Evolutionary conservation across 2,329 filamentous ascomycete genomes (phyloP).

Genomic region (Alternaria solani): DNA sequence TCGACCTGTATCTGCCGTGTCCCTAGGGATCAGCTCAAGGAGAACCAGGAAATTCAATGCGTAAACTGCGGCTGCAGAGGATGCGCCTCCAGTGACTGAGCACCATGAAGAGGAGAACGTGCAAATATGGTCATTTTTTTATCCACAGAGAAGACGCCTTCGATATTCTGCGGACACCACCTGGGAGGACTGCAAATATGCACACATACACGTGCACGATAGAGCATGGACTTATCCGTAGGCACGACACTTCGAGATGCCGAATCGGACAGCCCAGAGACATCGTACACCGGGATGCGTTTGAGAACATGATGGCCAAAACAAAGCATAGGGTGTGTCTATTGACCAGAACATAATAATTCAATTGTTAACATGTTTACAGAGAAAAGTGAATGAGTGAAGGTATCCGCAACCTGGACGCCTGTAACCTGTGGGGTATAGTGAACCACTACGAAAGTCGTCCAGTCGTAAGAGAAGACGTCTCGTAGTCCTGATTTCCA

Average conservation of each 20-base stretch:
- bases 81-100: constrained; percentile 82
- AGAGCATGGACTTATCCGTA: neutral
- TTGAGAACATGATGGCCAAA: neutral
- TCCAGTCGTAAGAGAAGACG: constrained; percentile 12
- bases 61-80: constrained; percentile 94
- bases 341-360: constrained; percentile 25
- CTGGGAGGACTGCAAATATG: neutral
- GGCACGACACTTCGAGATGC: neutral
- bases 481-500: neutral
- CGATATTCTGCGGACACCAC: neutral
- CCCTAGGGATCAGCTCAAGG: constrained; percentile 86
- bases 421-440: constrained; percentile 28
- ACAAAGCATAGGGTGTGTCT: constrained; percentile 28
- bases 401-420: constrained; percentile 13
- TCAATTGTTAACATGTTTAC: constrained; percentile 36
- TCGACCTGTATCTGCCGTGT: constrained; percentile 97
- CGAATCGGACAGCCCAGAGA: neutral
- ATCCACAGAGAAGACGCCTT: neutral
- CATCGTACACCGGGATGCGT: neutral
- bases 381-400: constrained; percentile 31
- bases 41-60: constrained; percentile 89
- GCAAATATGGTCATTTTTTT: neutral
- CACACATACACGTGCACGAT: neutral
- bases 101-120: neutral
- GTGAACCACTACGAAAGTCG: constrained; percentile 18